Evolutionary conservation across 768 basidiomycete species (phyloP).

Genomic region (Hemileccinum rubropunctum): DNA sequence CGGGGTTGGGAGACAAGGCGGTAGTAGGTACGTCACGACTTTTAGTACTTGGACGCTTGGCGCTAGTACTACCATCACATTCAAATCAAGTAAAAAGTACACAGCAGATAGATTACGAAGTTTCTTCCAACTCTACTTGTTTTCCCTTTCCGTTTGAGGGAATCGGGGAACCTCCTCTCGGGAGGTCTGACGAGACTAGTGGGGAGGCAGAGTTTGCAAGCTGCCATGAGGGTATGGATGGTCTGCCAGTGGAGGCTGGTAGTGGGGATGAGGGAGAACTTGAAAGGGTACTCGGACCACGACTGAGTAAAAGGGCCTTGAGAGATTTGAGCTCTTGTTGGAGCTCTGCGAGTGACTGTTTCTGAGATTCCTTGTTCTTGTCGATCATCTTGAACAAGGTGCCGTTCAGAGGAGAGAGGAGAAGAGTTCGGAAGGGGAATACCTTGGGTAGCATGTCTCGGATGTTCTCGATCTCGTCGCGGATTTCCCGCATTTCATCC

Average conservation of each 20-base stretch:
- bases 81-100: not conserved
- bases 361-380: conserved; percentile 84
- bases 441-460: conserved; percentile 95
- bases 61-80: too few species aligned
- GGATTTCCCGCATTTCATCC: conserved; percentile 88
- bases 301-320: conserved; percentile 82
- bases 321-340: conserved; percentile 94
- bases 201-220: conserved; percentile 44
- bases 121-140: conserved; percentile 38
- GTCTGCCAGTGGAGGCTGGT: conserved; percentile 52
- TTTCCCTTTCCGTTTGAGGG: conserved; percentile 56
- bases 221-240: conserved; percentile 91
- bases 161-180: conserved; percentile 3
- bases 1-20: not conserved
- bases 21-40: too few species aligned
- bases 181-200: conserved; percentile 8
- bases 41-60: too few species aligned
- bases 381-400: conserved; percentile 75
- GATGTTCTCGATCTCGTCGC: conserved; percentile 87
- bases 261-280: conserved; percentile 50
- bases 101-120: conserved; percentile 13
- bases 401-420: not conserved
- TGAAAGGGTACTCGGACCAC: conserved; percentile 49
- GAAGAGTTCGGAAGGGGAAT: conserved; percentile 10
- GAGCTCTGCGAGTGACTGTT: conserved; percentile 78